Evolutionary conservation across 2,329 filamentous ascomycete genomes (phyloP), one percentile per base, ranked within the genome.

Genomic region (Ciborinia camelliae): DNA sequence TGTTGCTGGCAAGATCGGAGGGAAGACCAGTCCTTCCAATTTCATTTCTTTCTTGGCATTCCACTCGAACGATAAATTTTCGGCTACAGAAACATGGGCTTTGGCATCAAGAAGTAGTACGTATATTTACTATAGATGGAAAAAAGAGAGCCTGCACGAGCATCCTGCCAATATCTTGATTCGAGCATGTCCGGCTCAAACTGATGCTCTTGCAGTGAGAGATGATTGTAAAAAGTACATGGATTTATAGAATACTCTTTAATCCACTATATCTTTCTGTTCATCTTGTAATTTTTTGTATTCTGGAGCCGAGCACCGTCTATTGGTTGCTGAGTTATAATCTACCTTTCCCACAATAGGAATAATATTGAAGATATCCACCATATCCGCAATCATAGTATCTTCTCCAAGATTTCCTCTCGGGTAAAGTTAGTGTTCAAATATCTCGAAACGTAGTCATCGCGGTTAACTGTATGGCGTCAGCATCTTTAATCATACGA

Each of bases 401-500:
- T 73, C 47, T 73, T 66, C 10, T 62, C 50, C 30, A 75, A 30
- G 1, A 69, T 69, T 51, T 75, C 66, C 37, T 71, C 68, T 37
- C 70, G 71, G 18, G 76, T 65, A 67, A 84, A 86, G 73, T 90
- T 92, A 4, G 89, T 88, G 71, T 89, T 87, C 68, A 88, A 84
- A 80, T 88, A 92, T 65, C 88, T 84, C 20, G 90, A 94, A 67
- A 91, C 80, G 69, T 88, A 96, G 75, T 96, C 92, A 71, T 96
- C 92, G 41, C 86, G 85, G 70, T 89, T 90, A 70, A 92, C 90
- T 92, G 59, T 39, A 23, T 43, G 39, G 65, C 26, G 45, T 48
- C 10, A 54, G 45, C 3, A 37, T 53, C 35, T 5, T 23, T 18
- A 15, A 8, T 3, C 3, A 4, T 45, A 20, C n/a, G 8, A 47